These are phyloP conservation scores for Boletus sp. DNA, from an alignment of 768 basidiomycete species.

Conservation along the genomic window DNA sequence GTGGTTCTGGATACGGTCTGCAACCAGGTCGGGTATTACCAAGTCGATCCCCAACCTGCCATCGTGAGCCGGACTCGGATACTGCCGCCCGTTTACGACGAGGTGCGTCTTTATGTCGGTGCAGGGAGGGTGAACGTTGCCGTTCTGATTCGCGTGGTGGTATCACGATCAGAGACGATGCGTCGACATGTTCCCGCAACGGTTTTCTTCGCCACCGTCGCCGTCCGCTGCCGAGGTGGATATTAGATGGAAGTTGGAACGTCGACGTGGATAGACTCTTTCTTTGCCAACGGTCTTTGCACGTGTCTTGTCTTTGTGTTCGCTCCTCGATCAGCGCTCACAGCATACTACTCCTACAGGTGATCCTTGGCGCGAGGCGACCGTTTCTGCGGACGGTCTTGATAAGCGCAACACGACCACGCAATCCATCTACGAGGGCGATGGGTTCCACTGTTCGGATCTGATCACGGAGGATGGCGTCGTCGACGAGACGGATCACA, in stretches of 20 bases:
- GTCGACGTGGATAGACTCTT: slow-evolving; percentile 56
- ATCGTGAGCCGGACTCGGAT: slow-evolving; percentile 37
- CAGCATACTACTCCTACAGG: slow-evolving; percentile 36
- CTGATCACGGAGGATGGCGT: slow-evolving; percentile 39
- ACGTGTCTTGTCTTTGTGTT: slow-evolving; percentile 19
- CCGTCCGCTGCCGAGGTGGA: slow-evolving; percentile 48
- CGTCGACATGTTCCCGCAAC: slow-evolving; percentile 61
- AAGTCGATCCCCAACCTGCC: slow-evolving; percentile 39
- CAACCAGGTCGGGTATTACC: slow-evolving; percentile 62
- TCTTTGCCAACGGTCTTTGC: slow-evolving; percentile 71
- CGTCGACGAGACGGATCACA: slow-evolving; percentile 49
- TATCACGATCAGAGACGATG: slow-evolving; percentile 59
- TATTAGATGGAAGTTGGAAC: slow-evolving; percentile 56
- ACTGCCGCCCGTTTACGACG: slow-evolving; percentile 27
- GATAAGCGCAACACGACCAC: slow-evolving; percentile 44
- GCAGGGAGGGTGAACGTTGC: not conserved
- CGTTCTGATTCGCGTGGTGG: not conserved
- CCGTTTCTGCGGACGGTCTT: slow-evolving; percentile 56
- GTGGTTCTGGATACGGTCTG: slow-evolving; percentile 77
- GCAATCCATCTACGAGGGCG: slow-evolving; percentile 56
- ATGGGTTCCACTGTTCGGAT: slow-evolving; percentile 73
- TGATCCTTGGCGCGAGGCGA: slow-evolving; percentile 72
- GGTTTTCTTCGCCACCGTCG: slow-evolving; percentile 47
- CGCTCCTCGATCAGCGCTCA: not conserved
- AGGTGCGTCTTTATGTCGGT: slow-evolving; percentile 17